These are phyloP conservation scores for Penicillium sp. DNA, from an alignment of 2,329 filamentous ascomycete genomes.

Conservation along the genomic window DNA sequence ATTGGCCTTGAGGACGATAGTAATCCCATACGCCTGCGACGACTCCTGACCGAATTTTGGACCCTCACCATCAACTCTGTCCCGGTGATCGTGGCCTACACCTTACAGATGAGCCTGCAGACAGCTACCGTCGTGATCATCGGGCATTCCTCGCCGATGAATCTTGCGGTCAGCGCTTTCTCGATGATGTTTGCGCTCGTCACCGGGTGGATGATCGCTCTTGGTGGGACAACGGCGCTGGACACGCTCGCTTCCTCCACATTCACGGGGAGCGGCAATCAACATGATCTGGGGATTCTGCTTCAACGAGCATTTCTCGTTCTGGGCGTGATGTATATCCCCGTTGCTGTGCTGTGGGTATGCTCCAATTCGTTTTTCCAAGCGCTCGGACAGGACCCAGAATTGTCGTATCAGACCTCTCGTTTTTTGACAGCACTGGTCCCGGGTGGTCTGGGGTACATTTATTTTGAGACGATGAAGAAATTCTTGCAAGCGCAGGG, in stretches of 20 bases:
- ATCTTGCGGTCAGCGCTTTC: conserved; percentile 75
- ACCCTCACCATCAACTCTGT: conserved; percentile 63
- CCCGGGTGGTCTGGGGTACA: conserved; percentile 76
- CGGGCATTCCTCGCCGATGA: conserved; percentile 70
- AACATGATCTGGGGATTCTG: conserved; percentile 69
- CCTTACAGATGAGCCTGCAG: conserved; percentile 77
- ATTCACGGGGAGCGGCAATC: conserved; percentile 75
- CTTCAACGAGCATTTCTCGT: conserved; percentile 71
- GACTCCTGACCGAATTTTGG: conserved; percentile 56
- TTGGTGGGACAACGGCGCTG: conserved; percentile 78
- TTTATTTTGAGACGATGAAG: conserved; percentile 77
- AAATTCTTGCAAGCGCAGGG: conserved; percentile 55
- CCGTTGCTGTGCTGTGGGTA: conserved; percentile 67
- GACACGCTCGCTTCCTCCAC: conserved; percentile 78
- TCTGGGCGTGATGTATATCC: conserved; percentile 64
- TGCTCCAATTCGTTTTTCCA: conserved; percentile 69
- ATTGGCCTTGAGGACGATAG: neutral
- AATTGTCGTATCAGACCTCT: conserved; percentile 67
- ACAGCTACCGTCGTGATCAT: conserved; percentile 76
- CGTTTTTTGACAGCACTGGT: conserved; percentile 67
- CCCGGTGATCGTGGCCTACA: conserved; percentile 78
- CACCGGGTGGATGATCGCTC: conserved; percentile 77
- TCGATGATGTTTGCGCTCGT: conserved; percentile 93
- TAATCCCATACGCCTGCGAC: conserved; percentile 19
- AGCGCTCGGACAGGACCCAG: conserved; percentile 68